These are phyloP conservation scores for Prototheca cutis DNA, from an alignment of 163 green algal species.

Conservation along the genomic window DNA sequence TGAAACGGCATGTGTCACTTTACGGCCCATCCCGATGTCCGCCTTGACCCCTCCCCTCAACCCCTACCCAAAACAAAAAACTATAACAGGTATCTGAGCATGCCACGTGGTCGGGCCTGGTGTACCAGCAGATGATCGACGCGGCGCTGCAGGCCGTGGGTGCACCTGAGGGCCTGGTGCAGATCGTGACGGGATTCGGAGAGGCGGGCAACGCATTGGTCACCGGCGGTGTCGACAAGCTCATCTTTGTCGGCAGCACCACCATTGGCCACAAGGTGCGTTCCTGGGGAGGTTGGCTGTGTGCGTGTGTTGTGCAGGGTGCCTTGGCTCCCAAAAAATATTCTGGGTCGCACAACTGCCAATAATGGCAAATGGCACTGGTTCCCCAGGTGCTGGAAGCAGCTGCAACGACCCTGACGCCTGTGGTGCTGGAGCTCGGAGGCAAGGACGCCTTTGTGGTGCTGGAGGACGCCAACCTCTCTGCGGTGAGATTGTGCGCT, in stretches of 20 bases:
- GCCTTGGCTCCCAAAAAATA: background rate
- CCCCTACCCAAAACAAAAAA: too few species aligned
- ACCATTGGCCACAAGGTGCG: conserved; percentile 45
- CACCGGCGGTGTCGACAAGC: conserved; percentile 60
- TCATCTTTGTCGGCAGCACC: conserved; percentile 79
- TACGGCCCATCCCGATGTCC: too few species aligned
- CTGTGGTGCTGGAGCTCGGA: conserved; percentile 90
- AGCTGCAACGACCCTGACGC: conserved; percentile 79
- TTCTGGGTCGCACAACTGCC: too few species aligned
- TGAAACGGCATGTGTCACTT: too few species aligned
- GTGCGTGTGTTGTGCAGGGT: background rate
- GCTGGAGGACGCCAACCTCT: conserved; percentile 73
- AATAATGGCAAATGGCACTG: too few species aligned
- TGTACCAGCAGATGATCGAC: conserved; percentile 72
- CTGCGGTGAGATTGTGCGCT: conserved; percentile 26
- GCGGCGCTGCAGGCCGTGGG: conserved; percentile 68
- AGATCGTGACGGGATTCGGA: conserved; percentile 86
- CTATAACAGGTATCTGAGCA: conserved; percentile 95
- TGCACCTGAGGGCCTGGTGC: conserved; percentile 78
- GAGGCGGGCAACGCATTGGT: conserved; percentile 85
- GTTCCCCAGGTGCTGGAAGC: conserved; percentile 76
- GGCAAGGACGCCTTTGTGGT: conserved; percentile 96
- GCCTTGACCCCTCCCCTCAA: too few species aligned
- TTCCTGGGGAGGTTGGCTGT: background rate
- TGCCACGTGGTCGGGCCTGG: conserved; percentile 69